These are phyloP conservation scores for Bryoerythrophyllum caledonicum DNA, from an alignment of 225 moss, liverwort and hornwort species.

Conservation along the genomic window DNA sequence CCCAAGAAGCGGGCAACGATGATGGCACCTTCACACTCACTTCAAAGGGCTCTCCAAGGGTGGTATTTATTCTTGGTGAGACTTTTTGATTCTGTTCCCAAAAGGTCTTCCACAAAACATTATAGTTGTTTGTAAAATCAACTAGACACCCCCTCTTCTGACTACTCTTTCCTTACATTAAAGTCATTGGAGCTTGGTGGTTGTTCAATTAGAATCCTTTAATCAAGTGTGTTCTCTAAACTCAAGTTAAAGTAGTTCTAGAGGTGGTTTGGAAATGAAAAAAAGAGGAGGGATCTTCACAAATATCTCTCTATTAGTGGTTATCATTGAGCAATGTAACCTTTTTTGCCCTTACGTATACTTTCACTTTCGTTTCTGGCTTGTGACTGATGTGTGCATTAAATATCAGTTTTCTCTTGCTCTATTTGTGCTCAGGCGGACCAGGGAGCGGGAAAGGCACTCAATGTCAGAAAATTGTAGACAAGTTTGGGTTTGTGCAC, in stretches of 20 bases:
- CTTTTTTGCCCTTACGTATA: not conserved
- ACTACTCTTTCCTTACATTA: no score
- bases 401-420: not conserved
- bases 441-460: conserved; percentile 99
- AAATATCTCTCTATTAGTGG: not conserved
- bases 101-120: not conserved
- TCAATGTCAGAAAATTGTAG: conserved; percentile 91
- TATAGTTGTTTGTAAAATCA: no score
- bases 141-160: no score
- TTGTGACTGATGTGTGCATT: not conserved
- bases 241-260: no score
- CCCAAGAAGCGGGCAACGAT: conserved; percentile 35
- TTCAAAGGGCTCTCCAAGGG: conserved; percentile 47
- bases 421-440: conserved; percentile 58
- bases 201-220: no score
- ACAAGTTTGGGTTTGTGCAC: conserved; percentile 89
- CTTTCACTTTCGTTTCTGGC: not conserved
- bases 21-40: conserved; percentile 27
- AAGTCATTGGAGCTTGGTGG: no score
- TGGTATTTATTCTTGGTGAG: conserved; percentile 87
- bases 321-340: conserved; percentile 10
- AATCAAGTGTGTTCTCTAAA: no score
- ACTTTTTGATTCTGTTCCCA: conserved; percentile 1
- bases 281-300: no score
- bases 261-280: no score